Evolutionary conservation across 73 alveolate species (phyloP), one percentile per base, ranked within the genome.

Genomic region (Uronychia binucleata): DNA sequence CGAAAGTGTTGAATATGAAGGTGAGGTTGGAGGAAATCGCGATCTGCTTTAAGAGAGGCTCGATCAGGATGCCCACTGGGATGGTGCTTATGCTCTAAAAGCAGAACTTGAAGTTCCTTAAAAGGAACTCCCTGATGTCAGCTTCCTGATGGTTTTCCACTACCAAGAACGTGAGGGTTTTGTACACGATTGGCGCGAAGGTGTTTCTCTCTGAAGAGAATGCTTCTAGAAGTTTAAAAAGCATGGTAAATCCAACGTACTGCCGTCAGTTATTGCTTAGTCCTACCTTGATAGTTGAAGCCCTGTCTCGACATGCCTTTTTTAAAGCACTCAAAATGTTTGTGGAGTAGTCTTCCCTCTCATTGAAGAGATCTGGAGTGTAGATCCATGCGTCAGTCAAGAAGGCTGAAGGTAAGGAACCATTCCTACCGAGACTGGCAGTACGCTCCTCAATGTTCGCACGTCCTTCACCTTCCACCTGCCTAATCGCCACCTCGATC

Each of bases 151-250:
- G 98, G 81, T 94, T 91, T 77, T 97, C 99, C 26, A 97, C 94
- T 75, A 96, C 84, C 34, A 94, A 78, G 91, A 97, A 97, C 28
- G 98, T 97, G 84, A 97, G 86, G 32, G 97, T 88, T 88, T 97
- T 97, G 89, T 97, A 97, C n/a, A 97, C 84, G 0, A 95, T 94
- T 13, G 99, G 99, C 29, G 98, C 99, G 59, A 90, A 94, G 8
- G 96, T 87, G 90, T 97, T 97, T 79, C 98, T 86, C 74, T 94
- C 98, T 14, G 96, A 80, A 59, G 98, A 87, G 83, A 97, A 96
- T 13, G 60, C 81, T 31, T 82, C 94, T 8, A 94, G 88, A 11
- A 94, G 77, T 8, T 89, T 85, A 67, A 92, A 94, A 58, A 94
- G 28, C 79, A 78, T 78, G n/a, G 93, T 88, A 29, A 91, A 83